A percentile compares a stretch with the other conserved stretches of the same genome.
phyloP scores from a whole-genome alignment of 768 basidiomycete species.

The Trichaptum fuscoviolaceum region DNA sequence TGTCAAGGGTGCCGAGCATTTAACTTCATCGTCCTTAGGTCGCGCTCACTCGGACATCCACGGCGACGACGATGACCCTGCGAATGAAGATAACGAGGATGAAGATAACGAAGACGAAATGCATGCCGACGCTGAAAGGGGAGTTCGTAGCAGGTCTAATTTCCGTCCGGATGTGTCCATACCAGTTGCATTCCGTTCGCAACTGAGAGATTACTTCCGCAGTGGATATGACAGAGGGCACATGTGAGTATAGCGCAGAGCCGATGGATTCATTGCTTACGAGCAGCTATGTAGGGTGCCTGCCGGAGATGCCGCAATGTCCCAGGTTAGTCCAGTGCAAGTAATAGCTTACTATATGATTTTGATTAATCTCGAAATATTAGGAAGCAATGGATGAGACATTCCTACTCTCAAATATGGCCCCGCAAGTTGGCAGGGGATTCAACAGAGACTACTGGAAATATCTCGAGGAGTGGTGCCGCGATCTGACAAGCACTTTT shows the following conservation, averaged over 20 bases:
- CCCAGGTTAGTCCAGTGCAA: constrained; percentile 47
- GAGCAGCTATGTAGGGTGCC: constrained; percentile 60
- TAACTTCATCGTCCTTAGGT: constrained; percentile 72
- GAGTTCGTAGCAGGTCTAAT: constrained; percentile 67
- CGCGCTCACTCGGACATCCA: constrained; percentile 29
- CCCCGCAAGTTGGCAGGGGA: constrained; percentile 95
- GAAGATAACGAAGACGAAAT: too few species aligned
- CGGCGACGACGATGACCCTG: too few species aligned
- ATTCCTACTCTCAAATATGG: constrained; percentile 91
- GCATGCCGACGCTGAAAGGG: constrained; percentile 27
- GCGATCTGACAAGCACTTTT: constrained; percentile 78
- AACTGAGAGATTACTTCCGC: constrained; percentile 81
- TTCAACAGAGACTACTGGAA: constrained; percentile 99
- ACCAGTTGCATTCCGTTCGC: constrained; percentile 77
- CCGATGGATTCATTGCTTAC: neutral
- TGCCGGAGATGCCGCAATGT: constrained; percentile 90
- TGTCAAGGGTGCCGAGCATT: constrained; percentile 86
- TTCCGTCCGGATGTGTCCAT: constrained; percentile 83
- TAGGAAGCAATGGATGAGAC: constrained; percentile 95
- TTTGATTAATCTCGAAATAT: neutral
- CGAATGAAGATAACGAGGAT: too few species aligned
- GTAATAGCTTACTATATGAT: too few species aligned
- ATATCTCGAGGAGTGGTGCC: constrained; percentile 93
- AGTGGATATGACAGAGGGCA: constrained; percentile 97
- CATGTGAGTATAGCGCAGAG: constrained; percentile 52